These are phyloP conservation scores for Trichoderma simmonsii DNA, from an alignment of 2,329 filamentous ascomycete species.

Conservation along the genomic window DNA sequence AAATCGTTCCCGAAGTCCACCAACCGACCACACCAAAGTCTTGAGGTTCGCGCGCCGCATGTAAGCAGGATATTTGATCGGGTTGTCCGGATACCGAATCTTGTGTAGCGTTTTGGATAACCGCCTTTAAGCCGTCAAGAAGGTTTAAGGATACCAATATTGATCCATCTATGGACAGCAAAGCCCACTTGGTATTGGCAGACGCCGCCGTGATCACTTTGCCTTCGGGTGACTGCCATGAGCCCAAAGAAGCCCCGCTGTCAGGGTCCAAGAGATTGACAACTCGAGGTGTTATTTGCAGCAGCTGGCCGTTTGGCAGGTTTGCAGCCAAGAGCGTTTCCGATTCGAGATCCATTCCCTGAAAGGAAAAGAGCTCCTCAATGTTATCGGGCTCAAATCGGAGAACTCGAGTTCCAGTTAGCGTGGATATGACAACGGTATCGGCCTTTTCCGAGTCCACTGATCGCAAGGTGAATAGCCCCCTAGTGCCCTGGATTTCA, in stretches of 20 bases:
- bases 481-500: slow-evolving; percentile 70
- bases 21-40: slow-evolving; percentile 78
- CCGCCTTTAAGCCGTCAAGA: slow-evolving; percentile 52
- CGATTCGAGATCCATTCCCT: slow-evolving; percentile 65
- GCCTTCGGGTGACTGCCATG: slow-evolving; percentile 53
- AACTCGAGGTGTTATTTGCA: slow-evolving; percentile 71
- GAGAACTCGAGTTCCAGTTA: slow-evolving; percentile 82
- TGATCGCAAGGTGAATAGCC: slow-evolving; percentile 66
- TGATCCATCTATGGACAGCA: slow-evolving; percentile 76
- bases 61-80: slow-evolving; percentile 82
- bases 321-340: slow-evolving; percentile 71
- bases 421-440: slow-evolving; percentile 73
- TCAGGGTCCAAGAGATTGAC: slow-evolving; percentile 63
- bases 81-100: slow-evolving; percentile 35
- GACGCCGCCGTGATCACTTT: slow-evolving; percentile 74
- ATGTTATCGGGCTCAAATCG: slow-evolving; percentile 70
- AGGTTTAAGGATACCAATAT: slow-evolving; percentile 67
- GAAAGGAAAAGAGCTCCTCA: slow-evolving; percentile 78
- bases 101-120: slow-evolving; percentile 58
- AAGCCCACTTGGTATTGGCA: slow-evolving; percentile 64
- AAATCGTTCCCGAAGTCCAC: slow-evolving; percentile 79
- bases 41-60: slow-evolving; percentile 62
- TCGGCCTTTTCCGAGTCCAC: slow-evolving; percentile 50
- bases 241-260: slow-evolving; percentile 49
- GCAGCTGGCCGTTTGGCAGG: slow-evolving; percentile 57